These are phyloP conservation scores for Entomortierella beljakovae DNA, from an alignment of 192 early-diverging fungal species.

Conservation along the genomic window DNA sequence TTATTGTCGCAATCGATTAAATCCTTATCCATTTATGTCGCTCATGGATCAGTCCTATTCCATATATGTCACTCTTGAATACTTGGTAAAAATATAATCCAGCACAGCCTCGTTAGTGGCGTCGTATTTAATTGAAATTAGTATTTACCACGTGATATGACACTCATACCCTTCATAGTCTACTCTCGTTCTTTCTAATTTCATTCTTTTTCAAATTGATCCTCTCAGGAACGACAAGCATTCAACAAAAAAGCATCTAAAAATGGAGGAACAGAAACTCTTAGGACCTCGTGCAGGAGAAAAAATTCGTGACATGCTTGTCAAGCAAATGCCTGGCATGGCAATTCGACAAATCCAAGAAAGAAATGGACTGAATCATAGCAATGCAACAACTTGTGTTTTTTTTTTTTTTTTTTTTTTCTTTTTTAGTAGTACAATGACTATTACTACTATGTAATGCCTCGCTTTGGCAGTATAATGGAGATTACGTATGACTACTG, in stretches of 20 bases:
- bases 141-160: too few species aligned
- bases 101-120: too few species aligned
- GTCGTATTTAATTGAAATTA: too few species aligned
- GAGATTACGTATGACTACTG: slow-evolving; percentile 51
- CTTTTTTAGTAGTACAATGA: background rate
- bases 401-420: slow-evolving; percentile 2
- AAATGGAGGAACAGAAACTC: slow-evolving; percentile 43
- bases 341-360: slow-evolving; percentile 47
- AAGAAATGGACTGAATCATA: slow-evolving; percentile 43
- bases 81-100: too few species aligned
- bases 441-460: background rate
- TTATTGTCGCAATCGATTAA: too few species aligned
- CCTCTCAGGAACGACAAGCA: background rate
- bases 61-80: too few species aligned
- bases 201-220: too few species aligned
- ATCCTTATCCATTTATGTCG: too few species aligned
- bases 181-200: too few species aligned
- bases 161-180: too few species aligned
- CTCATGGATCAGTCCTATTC: too few species aligned
- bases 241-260: background rate
- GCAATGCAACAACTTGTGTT: slow-evolving; percentile 18
- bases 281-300: slow-evolving; percentile 46
- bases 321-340: slow-evolving; percentile 38
- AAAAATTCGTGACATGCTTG: slow-evolving; percentile 54
- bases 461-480: slow-evolving; percentile 31